phyloP scores from a whole-genome alignment of 2,329 filamentous ascomycete species.

The Cladorrhinum sp. region DNA sequence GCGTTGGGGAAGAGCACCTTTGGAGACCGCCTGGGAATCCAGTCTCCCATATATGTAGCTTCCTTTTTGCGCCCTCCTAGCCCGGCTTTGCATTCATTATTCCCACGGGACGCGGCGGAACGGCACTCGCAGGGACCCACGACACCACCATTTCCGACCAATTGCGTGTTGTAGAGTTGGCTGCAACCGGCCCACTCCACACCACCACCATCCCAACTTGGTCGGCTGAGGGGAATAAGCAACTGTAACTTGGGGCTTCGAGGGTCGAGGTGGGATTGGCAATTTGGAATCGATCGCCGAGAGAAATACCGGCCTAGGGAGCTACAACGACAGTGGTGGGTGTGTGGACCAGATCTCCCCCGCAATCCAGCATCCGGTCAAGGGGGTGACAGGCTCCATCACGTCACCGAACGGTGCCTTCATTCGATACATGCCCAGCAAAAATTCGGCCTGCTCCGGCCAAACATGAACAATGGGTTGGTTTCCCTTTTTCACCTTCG shows the following conservation, averaged over 20 bases:
- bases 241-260: not conserved
- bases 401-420: not conserved
- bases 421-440: not conserved
- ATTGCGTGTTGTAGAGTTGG: conserved; percentile 17
- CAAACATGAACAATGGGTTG: conserved; percentile 12
- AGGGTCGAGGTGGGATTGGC: not conserved
- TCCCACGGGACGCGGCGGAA: conserved; percentile 2
- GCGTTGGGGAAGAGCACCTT: conserved; percentile 14
- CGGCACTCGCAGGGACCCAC: not conserved
- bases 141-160: conserved; percentile 6
- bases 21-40: no score
- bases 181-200: conserved; percentile 1
- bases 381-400: not conserved
- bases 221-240: conserved; percentile 5
- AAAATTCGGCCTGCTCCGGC: not conserved
- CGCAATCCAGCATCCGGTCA: not conserved
- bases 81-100: conserved; percentile 18
- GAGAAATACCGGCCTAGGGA: not conserved
- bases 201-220: conserved; percentile 3
- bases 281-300: not conserved
- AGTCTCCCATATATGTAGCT: conserved; percentile 16
- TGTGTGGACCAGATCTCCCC: not conserved
- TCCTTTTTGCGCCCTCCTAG: conserved; percentile 19
- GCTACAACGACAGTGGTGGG: not conserved
- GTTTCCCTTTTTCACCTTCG: not conserved